Base-by-base conservation (phyloP, 1,284 basidiomycete genomes). In the Ceratobasidium sp. region DNA sequence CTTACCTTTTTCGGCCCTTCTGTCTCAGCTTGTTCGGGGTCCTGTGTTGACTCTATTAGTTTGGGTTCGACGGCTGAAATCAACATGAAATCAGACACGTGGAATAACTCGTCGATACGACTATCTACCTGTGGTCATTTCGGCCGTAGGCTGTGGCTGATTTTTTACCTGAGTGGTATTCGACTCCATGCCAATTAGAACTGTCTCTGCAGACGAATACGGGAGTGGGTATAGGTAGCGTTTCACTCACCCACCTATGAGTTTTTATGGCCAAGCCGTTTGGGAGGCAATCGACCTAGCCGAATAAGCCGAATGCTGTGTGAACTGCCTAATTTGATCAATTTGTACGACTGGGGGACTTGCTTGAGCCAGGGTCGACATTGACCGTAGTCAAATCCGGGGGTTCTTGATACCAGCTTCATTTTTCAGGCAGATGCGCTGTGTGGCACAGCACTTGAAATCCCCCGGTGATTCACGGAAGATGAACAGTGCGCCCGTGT, bases 71-170 rank as follows among this genome's bases (percentile, higher is more conserved):
- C 50, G 50, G 18, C 45, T 67, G 16, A 21, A 36, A 57, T 10
- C 1, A 39, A 2, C 3, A 39, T 4, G 3, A 45, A 18, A 45
- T 39, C 6, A 59, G 59, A 30, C n/a, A 23, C 21, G 10, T 53
- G 5, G 50, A 53, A 10, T 5, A 28, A 5, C 4, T 26, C 9
- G 18, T 10, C 18, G 45, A 6, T n/a, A n/a, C 32, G 30, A 26
- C 18, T 26, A 12, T 3, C 14, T 28, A 39, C 62, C 21, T 8
- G 46, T 41, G 46, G 62, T 67, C 62, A 67, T 67, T 55, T 67
- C 62, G 23, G 9, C 48, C 1, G 62, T 67, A 3, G 48, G 62
- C 12, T 41, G 16, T 9, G 62, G 62, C 21, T 67, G 46, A 28
- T 4, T 67, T 2, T 23, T 26, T 34, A 52, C 34, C n/a, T 46